Evolutionary conservation across 495 filamentous ascomycete species (phyloP), one percentile per base, ranked within the genome.

Genomic region (Aspergillus ellipticus): DNA sequence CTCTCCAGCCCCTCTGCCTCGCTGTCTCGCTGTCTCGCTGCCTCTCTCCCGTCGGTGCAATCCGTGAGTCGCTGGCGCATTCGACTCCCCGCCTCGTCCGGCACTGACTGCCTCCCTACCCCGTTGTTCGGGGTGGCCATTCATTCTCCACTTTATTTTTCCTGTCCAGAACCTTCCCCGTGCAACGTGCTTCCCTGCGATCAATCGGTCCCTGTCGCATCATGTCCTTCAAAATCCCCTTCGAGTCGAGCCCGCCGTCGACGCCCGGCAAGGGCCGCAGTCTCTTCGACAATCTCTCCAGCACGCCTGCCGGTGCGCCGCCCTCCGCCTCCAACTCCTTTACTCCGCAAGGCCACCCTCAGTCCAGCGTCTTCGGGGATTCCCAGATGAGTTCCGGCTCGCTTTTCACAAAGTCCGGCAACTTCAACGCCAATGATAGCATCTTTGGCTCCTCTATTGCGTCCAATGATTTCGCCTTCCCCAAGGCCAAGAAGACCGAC

Each of bases 231-330:
- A 56, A 71, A 52, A 63, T 74, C 15, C 67, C 71, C 9, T 69
- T 65, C 50, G 71, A 72, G 15, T 66, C 72, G 5, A 73, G 67
- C 17, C 64, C 69, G 4, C 73, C 74, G 2, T 67, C 69, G 39
- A 79, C 76, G 0, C 76, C 76, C 10, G 71, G 67, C n/a, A 76
- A 74, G 54, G 63, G 63, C 20, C 73, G 71, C 47, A 72, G 70
- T 49, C 60, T 74, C 15, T 70, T 74, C 54, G 68, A 71, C 51
- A 71, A 85, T 64, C 78, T 84, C 29, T 92, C 91, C 0, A 92
- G 87, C 1, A 93, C 90, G 19, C 90, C 91, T 42, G 83, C 85
- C 22, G 89, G 85, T 9, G 84, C 81, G 46, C 90, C 90, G 13
- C 89, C 89, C 20, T 84, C 83, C 3, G 82, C 82, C 33, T 72